Evolutionary conservation across 164 flowering plant species (phyloP).

Genomic region (Paratinospora sagittata): DNA sequence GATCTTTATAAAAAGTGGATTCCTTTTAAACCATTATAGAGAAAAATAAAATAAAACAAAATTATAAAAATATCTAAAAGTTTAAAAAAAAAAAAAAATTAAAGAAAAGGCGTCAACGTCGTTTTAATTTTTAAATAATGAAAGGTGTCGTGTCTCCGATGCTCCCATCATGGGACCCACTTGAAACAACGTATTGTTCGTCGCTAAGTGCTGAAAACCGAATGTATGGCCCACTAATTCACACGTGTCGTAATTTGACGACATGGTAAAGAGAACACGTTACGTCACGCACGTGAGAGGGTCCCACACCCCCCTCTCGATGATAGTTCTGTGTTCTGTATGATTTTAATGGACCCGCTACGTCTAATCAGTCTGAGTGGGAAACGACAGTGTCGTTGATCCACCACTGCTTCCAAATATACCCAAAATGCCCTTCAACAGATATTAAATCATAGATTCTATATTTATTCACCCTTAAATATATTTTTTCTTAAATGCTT

Average conservation of each 20-base stretch:
- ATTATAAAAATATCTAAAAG: too few species aligned
- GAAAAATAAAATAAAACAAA: too few species aligned
- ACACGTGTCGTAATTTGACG: background rate
- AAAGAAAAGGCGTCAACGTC: background rate
- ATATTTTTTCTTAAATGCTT: too few species aligned
- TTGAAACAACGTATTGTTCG: background rate
- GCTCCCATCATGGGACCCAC: background rate
- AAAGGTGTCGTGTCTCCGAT: background rate
- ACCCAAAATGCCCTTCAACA: background rate
- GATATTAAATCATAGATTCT: background rate
- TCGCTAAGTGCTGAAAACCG: background rate
- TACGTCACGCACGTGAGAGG: conserved; percentile 1
- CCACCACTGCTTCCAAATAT: background rate
- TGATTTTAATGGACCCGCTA: background rate
- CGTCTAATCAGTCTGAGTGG: background rate
- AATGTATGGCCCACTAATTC: background rate
- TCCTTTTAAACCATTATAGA: background rate
- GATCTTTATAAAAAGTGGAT: too few species aligned
- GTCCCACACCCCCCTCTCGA: background rate
- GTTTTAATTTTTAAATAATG: background rate
- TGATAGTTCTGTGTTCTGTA: background rate
- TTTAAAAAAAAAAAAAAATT: background rate
- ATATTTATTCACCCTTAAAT: too few species aligned
- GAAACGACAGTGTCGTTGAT: background rate
- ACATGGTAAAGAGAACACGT: background rate